Conservation (phyloP, 768 basidiomycete species). For the Stropharia rugosoannulata region DNA sequence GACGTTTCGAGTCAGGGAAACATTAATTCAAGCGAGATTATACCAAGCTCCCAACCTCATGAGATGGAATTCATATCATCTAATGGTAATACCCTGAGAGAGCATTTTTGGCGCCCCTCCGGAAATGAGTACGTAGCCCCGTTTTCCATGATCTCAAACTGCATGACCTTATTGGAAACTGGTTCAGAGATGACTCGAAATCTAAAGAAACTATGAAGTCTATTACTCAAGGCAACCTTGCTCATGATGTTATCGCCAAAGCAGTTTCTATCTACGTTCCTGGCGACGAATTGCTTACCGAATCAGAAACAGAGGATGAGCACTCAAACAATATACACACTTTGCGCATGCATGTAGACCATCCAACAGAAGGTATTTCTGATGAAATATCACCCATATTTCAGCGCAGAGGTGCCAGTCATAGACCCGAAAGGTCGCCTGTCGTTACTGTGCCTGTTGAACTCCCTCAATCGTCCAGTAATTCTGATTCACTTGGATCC, state of each 20-base stretch:
- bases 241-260: conserved; percentile 16
- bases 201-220: too few species aligned
- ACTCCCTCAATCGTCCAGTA: conserved; percentile 6
- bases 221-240: not conserved
- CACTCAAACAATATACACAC: not conserved
- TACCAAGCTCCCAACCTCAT: conserved; percentile 49
- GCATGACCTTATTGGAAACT: too few species aligned
- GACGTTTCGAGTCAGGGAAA: conserved; percentile 5
- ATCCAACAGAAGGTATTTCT: not conserved
- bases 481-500: conserved; percentile 21
- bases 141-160: not conserved
- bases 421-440: not conserved
- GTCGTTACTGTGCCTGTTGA: not conserved
- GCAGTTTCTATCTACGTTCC: conserved; percentile 12
- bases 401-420: not conserved
- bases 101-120: not conserved
- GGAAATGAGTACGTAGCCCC: not conserved
- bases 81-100: not conserved
- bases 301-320: conserved; percentile 25
- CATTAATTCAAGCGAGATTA: conserved; percentile 20
- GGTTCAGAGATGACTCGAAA: too few species aligned
- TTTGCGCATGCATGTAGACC: too few species aligned
- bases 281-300: conserved; percentile 29
- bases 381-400: not conserved
- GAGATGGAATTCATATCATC: conserved; percentile 34